phyloP scores from a whole-genome alignment of 169 alveolate genomes.

The Cryptosporidium baileyi region DNA sequence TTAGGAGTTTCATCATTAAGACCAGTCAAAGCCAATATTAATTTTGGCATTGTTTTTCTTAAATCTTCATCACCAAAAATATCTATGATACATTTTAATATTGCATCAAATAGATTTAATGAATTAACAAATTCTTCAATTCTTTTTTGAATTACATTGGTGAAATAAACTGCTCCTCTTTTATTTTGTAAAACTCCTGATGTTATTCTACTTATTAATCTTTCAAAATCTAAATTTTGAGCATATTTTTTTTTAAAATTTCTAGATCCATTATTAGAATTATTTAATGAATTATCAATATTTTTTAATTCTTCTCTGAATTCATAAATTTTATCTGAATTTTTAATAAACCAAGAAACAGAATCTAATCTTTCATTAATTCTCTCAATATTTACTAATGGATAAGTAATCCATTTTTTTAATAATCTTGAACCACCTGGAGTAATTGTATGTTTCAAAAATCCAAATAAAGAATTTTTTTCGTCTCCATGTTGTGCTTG shows the following conservation, averaged over 20 bases:
- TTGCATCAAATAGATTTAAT: constrained; percentile 73
- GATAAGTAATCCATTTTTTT: constrained; percentile 94
- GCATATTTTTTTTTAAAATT: constrained; percentile 69
- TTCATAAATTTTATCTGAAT: constrained; percentile 72
- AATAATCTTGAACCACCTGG: constrained; percentile 94
- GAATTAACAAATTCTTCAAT: constrained; percentile 79
- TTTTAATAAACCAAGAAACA: constrained; percentile 86
- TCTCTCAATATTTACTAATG: constrained; percentile 83
- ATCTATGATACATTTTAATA: constrained; percentile 13
- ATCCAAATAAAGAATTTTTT: constrained; percentile 81
- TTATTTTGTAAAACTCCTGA: constrained; percentile 83
- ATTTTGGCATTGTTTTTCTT: constrained; percentile 34
- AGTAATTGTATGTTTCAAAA: constrained; percentile 90
- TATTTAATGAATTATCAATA: not conserved
- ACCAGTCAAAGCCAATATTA: constrained; percentile 42
- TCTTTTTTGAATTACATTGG: constrained; percentile 77
- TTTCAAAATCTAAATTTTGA: constrained; percentile 83
- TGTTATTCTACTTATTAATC: constrained; percentile 81
- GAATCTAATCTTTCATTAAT: constrained; percentile 90
- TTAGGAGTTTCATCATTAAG: not conserved
- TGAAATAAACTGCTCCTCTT: constrained; percentile 87
- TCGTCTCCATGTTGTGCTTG: constrained; percentile 82
- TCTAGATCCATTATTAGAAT: not conserved
- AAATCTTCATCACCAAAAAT: constrained; percentile 29
- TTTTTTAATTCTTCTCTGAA: constrained; percentile 49